Evolutionary conservation across 2,329 filamentous ascomycete species (phyloP), one percentile per base, ranked within the genome.

Genomic region (Colletotrichum camelliae): DNA sequence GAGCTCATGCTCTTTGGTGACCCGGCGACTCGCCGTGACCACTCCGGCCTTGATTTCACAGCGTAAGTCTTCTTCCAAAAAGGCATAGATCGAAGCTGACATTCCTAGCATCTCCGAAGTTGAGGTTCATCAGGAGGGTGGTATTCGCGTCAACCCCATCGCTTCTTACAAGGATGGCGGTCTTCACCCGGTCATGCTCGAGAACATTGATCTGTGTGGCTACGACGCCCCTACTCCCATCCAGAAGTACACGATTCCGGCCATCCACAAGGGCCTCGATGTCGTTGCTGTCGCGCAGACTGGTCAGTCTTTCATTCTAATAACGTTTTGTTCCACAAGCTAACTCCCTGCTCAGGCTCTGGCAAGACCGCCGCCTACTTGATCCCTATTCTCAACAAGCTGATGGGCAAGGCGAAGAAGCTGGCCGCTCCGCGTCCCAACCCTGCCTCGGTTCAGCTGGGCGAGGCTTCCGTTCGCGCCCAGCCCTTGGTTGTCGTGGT

Each of bases 331-430:
- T 78, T 39, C 35, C 64, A 39, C 48, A 77, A 29, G 31, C 57
- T 52, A 13, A 61, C 24, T 57, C 43, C 7, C 16, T 55, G 27
- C 15, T 12, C 67, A 98, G 96, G 97, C 24, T 98, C 96, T 31
- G 97, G 97, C 68, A 99, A 99, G 88, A 99, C 97, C 0, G 96
- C 94, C 0, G 96, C 97, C 0, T 99, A 97, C 81, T 86, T 99
- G 6, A 92, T 98, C 71, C 97, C 97, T 0, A 94, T 98, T 75
- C 81, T 98, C 67, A 98, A 96, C 76, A 94, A 94, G 83, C 87
- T 99, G 27, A 98, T 98, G 95, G 97, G 97, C 31, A 98, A 98
- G 86, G 95, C 94, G 7, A 97, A 96, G 86, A 96, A 96, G 85
- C 87, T 98, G 8, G 93, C 93, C 1, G 96, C 95, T 7, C 89